Percentiles rank a stretch among this genome's conserved stretches.
Conservation (phyloP, 257 asterid genomes). For the Petrea volubilis region DNA sequence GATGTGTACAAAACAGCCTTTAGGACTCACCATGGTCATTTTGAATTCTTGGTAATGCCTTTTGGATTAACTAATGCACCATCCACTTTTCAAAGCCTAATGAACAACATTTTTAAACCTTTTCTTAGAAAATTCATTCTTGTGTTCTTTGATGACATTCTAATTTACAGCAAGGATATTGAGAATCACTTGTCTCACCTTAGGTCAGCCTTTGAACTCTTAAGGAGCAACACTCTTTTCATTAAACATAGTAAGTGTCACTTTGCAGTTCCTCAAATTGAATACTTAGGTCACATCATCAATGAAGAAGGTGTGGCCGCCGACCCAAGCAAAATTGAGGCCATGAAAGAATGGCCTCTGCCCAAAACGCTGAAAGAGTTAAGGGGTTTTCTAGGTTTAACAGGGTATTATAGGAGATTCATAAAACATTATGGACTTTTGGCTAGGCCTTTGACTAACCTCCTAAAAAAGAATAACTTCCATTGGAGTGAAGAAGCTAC, state of each 20-base stretch:
- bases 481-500: background rate
- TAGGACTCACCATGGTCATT: background rate
- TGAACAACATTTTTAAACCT: background rate
- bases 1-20: background rate
- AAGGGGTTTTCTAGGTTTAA: background rate
- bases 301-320: background rate
- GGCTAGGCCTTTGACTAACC: background rate
- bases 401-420: background rate
- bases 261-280: background rate
- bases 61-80: background rate
- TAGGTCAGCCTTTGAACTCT: background rate
- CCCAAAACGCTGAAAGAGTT: background rate
- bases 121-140: background rate
- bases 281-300: background rate
- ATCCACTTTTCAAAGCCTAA: background rate
- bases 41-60: background rate
- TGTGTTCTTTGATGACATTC: constrained; percentile 7
- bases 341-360: background rate
- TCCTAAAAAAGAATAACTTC: background rate
- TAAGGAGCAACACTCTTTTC: background rate
- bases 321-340: background rate
- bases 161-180: background rate
- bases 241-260: background rate
- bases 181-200: no score
- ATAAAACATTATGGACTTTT: no score